Percentiles rank a stretch among this genome's conserved stretches.
Conservation (phyloP, 345 rosid species). For the Punica granatum region DNA sequence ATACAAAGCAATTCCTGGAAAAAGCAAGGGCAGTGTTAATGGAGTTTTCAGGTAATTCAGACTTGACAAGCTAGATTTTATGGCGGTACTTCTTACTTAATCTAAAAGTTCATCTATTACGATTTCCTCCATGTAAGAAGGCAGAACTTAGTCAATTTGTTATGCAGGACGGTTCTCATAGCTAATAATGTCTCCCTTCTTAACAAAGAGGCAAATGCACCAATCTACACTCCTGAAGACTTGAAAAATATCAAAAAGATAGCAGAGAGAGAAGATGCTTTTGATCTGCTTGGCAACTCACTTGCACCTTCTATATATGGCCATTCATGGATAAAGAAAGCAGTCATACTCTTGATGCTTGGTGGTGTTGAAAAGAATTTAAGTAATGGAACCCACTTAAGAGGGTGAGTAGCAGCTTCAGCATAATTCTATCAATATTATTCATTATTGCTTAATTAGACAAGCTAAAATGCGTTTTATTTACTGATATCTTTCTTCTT, state of each 20-base stretch:
- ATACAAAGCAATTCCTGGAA: conserved; percentile 96
- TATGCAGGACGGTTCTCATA: conserved; percentile 74
- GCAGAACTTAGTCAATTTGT: conserved; percentile 14
- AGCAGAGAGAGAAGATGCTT: conserved; percentile 79
- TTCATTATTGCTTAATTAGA: background rate
- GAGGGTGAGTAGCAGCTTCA: conserved; percentile 60
- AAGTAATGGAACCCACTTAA: conserved; percentile 87
- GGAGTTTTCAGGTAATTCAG: conserved; percentile 83
- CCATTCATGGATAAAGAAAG: conserved; percentile 96
- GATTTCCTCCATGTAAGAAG: background rate
- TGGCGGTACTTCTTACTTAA: background rate
- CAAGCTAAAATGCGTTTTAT: background rate
- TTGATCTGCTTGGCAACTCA: conserved; percentile 83
- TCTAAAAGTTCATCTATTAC: background rate
- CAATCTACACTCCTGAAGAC: conserved; percentile 72
- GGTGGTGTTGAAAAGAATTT: conserved; percentile 94
- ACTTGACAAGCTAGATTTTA: background rate
- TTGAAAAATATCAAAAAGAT: conserved; percentile 75
- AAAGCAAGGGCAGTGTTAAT: conserved; percentile 88
- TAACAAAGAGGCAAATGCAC: conserved; percentile 96
- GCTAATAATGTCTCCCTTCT: conserved; percentile 88
- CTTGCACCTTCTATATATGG: conserved; percentile 97
- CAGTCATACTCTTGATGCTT: conserved; percentile 87
- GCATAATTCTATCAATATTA: conserved; percentile 1
- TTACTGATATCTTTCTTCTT: conserved; percentile 10